Base-by-base conservation (phyloP, 202 grass and related monocot species). In the Hordeum pubiflorum region DNA sequence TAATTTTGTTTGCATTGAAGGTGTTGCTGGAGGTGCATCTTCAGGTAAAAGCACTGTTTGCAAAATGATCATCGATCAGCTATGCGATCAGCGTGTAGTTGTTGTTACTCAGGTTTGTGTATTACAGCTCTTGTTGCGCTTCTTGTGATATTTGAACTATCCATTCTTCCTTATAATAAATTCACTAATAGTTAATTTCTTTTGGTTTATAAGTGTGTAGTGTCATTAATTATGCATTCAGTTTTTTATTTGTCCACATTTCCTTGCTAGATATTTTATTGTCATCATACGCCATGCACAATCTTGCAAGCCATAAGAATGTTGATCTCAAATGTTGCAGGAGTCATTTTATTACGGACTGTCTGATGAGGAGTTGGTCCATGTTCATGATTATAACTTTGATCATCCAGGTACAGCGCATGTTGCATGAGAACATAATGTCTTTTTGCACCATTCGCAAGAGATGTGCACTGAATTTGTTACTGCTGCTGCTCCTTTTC, bases 31-130 rank as follows among this genome's bases (percentile, higher is more conserved):
- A 33, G 94, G 94, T 60, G 88, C 94, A 34, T 86, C 94, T 59
- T 92, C 94, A 74, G 94, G 94, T 57, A 97, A 97, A 87, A 94
- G 88, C 54, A 89, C 90, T 15, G 94, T 97, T 11, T 94, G 94
- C 90, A 92, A 91, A 81, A 92, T 97, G 94, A 97, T 97, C 81
- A 97, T 97, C 6, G 91, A 97, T 69, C 92, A 97, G 58, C 86
- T 97, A 21, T 79, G 92, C 3, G 94, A 97, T 84, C 94, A 97
- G 72, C 92, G 94, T 29, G 92, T 94, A 58, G 92, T 94, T 43
- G 90, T 89, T 82, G 88, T 97, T 77, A 97, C 86, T 56, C 92
- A 94, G 94, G 94, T 94, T 83, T 34, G 72, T 69, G 36, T 63
- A 22, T 65, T 29, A 55, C 29, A 34, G 14, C 40, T 63, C 20